Percentiles rank a stretch among this genome's conserved stretches.
Evolutionary conservation across 495 filamentous ascomycete genomes (phyloP).

Genomic region (Aspergillus diversus): DNA sequence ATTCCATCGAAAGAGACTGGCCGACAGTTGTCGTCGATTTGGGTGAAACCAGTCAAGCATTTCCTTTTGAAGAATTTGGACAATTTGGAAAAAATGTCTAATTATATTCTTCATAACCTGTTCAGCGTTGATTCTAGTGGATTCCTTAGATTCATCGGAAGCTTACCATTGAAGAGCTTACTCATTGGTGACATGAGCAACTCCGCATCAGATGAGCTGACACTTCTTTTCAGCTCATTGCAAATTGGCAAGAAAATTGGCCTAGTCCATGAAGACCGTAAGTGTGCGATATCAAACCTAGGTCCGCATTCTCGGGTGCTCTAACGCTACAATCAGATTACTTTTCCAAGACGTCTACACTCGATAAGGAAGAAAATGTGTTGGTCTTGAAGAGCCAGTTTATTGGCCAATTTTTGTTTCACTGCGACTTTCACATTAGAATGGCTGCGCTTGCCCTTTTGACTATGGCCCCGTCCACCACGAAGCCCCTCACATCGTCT

Average conservation of each 20-base stretch:
- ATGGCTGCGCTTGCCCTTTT: constrained; percentile 76
- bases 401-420: constrained; percentile 60
- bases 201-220: constrained; percentile 54
- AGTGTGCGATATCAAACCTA: constrained; percentile 27
- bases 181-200: constrained; percentile 44
- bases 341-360: constrained; percentile 27
- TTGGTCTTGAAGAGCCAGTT: constrained; percentile 45
- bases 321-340: constrained; percentile 36
- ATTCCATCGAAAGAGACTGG: constrained; percentile 21
- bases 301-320: background rate
- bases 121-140: constrained; percentile 61
- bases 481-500: constrained; percentile 65
- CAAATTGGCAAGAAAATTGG: constrained; percentile 80
- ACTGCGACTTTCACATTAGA: constrained; percentile 64
- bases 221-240: constrained; percentile 68
- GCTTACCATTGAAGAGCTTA: constrained; percentile 43
- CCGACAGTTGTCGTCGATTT: constrained; percentile 30
- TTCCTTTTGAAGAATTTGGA: constrained; percentile 51
- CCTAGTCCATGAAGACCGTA: constrained; percentile 73
- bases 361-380: constrained; percentile 22
- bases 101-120: constrained; percentile 72
- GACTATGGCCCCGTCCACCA: constrained; percentile 67
- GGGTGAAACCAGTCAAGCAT: constrained; percentile 43
- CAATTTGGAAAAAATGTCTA: constrained; percentile 66
- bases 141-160: constrained; percentile 60